Evolutionary conservation across 768 basidiomycete species (phyloP), one percentile per base, ranked within the genome.

Genomic region (Peribolospora baueri): DNA sequence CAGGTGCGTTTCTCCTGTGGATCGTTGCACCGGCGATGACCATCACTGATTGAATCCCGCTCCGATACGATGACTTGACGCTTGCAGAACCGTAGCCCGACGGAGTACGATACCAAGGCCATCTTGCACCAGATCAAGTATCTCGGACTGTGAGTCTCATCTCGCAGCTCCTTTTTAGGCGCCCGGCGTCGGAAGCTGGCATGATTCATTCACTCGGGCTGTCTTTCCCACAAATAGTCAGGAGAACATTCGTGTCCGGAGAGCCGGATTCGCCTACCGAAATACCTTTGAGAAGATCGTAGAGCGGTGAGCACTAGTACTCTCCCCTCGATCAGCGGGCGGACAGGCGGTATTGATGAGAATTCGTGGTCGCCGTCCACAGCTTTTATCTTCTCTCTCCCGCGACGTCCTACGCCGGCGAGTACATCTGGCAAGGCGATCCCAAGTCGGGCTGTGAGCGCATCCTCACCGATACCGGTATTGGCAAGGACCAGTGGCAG

Each of bases 281-380:
- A 97, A 97, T 62, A 88, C 91, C 1, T 98, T 98, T 63, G 85
- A 91, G 68, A 97, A 95, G 72, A 87, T 98, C 84, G 84, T 98
- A 45, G 88, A 97, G 67, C 75, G 93, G 58, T 69, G 41, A 51
- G 66, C 58, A 10, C 3, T 45, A 4, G 10, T 43, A 11, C 42
- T 46, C 47, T 8, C 2, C n/a, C 14, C 5, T 40, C 2, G 8
- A 46, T 39, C n/a, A 51, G 45, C 11, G 10, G 37, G 6, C 50
- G 4, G 5, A 11, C 46, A 11, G 5, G 43, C 40, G 42, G 39
- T 10, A 13, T 10, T 50, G 40, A 48, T 48, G 4, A 6, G 37
- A 6, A n/a, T 6, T 25, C 25, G 25, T 25, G 25, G 25, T 25
- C 25, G 25, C 25, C 48, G 37, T 42, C 6, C 11, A 42, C 56